Evolutionary conservation across 306 rosid species (phyloP).

Genomic region (Astragalus membranaceus): DNA sequence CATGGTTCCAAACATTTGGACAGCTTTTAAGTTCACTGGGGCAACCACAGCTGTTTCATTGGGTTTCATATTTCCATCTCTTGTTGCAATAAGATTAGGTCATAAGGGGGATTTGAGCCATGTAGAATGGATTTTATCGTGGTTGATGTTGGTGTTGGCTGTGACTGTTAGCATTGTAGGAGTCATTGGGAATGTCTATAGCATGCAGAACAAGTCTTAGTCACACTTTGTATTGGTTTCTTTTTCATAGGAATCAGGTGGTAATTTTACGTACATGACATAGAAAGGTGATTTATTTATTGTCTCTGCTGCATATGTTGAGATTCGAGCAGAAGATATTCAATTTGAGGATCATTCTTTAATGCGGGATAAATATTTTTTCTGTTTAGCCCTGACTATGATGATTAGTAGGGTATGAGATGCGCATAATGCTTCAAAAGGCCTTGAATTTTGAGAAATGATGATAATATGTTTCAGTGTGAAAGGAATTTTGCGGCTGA

Average conservation of each 20-base stretch:
- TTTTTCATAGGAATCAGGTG: conserved; percentile 10
- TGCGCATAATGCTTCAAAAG: conserved; percentile 24
- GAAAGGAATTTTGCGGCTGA: conserved; percentile 17
- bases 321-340: background rate
- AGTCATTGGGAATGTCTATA: conserved; percentile 58
- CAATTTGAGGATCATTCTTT: conserved; percentile 20
- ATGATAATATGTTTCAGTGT: background rate
- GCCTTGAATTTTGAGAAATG: conserved; percentile 18
- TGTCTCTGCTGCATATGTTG: conserved; percentile 5
- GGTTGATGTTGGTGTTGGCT: conserved; percentile 69
- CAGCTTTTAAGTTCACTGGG: conserved; percentile 93
- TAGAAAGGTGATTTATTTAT: conserved; percentile 18
- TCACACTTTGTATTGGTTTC: conserved; percentile 24
- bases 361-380: background rate
- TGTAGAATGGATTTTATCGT: conserved; percentile 47
- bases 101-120: conserved; percentile 46
- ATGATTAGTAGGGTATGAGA: conserved; percentile 22
- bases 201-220: conserved; percentile 52
- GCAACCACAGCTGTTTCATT: conserved; percentile 87
- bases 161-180: conserved; percentile 65
- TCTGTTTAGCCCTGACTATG: background rate
- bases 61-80: conserved; percentile 84
- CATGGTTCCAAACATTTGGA: conserved; percentile 92
- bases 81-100: conserved; percentile 60
- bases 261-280: background rate